Evolutionary conservation across 2,329 filamentous ascomycete genomes (phyloP).

Genomic region (Saccharata proteae): DNA sequence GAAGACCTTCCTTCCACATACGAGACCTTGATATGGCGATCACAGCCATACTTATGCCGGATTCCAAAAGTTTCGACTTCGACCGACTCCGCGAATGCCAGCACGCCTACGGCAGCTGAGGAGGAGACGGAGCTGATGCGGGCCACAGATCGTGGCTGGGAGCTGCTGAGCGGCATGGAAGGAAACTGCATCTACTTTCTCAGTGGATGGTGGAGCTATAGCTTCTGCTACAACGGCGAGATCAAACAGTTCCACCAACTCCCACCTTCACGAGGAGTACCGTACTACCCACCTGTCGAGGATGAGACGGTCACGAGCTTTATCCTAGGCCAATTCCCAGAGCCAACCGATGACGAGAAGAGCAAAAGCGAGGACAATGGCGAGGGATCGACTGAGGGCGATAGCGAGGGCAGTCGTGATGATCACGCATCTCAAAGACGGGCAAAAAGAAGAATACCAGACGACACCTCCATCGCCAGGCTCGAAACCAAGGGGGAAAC

Average conservation of each 20-base stretch:
- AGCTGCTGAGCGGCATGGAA: slow-evolving; percentile 65
- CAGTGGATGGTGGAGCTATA: slow-evolving; percentile 92
- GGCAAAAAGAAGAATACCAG: slow-evolving; percentile 12
- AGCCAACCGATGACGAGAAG: slow-evolving; percentile 14
- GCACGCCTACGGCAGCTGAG: slow-evolving; percentile 48
- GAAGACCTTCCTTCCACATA: slow-evolving; percentile 37
- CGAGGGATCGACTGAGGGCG: slow-evolving; percentile 6
- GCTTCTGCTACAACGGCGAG: slow-evolving; percentile 80
- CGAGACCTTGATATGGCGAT: slow-evolving; percentile 61
- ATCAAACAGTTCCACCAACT: slow-evolving; percentile 86
- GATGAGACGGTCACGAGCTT: slow-evolving; percentile 68
- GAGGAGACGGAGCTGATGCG: slow-evolving; percentile 69
- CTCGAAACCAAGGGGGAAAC: slow-evolving; percentile 74
- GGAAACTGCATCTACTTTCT: slow-evolving; percentile 72
- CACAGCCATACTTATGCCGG: slow-evolving; percentile 68
- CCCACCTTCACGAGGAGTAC: slow-evolving; percentile 54
- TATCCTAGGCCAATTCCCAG: slow-evolving; percentile 53
- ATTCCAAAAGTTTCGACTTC: slow-evolving; percentile 58
- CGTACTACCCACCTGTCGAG: slow-evolving; percentile 58
- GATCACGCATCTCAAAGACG: too few species aligned
- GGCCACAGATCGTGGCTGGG: slow-evolving; percentile 66
- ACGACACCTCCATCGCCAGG: slow-evolving; percentile 42
- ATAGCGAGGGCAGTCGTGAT: slow-evolving; percentile 7
- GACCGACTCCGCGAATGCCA: slow-evolving; percentile 13
- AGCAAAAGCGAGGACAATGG: slow-evolving; percentile 10